These are phyloP conservation scores for Persicaria tinctoria DNA, from an alignment of 148 eudicot species.

Conservation along the genomic window DNA sequence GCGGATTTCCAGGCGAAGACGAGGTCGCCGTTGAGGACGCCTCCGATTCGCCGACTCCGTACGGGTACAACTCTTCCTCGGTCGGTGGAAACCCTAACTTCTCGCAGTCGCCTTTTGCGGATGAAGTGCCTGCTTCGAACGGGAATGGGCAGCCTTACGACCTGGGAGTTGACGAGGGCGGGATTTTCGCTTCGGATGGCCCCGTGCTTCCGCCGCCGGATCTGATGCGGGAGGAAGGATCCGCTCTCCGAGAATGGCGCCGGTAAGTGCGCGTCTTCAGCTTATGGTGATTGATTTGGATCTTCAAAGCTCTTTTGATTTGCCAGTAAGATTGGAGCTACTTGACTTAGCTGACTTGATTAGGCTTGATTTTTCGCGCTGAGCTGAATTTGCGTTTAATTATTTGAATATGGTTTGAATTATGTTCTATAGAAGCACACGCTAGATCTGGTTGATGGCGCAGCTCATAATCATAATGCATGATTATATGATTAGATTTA, in stretches of 20 bases:
- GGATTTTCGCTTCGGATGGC: conserved; percentile 70
- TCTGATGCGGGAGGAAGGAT: conserved; percentile 77
- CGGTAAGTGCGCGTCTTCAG: conserved; percentile 34
- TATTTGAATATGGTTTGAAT: background rate
- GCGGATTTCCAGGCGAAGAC: conserved; percentile 30
- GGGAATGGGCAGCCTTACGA: conserved; percentile 58
- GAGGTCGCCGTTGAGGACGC: conserved; percentile 42
- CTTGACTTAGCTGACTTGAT: background rate
- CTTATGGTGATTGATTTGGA: conserved; percentile 4
- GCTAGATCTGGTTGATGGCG: background rate
- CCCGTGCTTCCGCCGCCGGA: conserved; percentile 79
- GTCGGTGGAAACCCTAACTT: conserved; percentile 27
- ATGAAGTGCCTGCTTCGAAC: conserved; percentile 43
- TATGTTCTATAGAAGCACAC: background rate
- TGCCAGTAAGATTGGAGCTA: background rate
- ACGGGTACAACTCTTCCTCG: conserved; percentile 28
- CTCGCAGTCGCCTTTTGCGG: conserved; percentile 35
- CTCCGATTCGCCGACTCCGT: conserved; percentile 33
- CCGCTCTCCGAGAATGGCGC: conserved; percentile 92
- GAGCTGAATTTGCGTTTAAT: background rate
- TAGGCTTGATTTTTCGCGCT: background rate
- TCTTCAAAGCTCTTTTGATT: conserved; percentile 1
- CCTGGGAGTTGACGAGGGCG: conserved; percentile 51
- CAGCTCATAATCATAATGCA: background rate
- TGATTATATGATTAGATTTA: background rate